Conservation (phyloP, 345 rosid species). For the Populus ilicifolia region DNA sequence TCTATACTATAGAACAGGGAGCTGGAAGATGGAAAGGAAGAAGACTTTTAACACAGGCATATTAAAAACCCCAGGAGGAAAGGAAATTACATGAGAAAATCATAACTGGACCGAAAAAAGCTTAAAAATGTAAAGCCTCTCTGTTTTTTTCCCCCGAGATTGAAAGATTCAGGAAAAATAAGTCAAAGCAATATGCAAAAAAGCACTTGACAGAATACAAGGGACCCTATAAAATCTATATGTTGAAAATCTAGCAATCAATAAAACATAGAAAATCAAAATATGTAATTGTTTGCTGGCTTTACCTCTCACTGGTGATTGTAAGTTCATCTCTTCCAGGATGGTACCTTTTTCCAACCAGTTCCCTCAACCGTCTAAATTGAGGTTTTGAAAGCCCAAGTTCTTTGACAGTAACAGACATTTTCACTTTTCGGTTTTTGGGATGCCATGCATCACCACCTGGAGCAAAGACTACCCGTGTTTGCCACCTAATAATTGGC, state of each 20-base stretch:
- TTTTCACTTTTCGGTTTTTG: slow-evolving; percentile 85
- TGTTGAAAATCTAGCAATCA: background rate
- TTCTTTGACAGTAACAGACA: slow-evolving; percentile 90
- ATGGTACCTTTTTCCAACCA: slow-evolving; percentile 86
- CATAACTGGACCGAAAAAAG: background rate
- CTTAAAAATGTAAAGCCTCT: background rate
- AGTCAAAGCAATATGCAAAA: no score
- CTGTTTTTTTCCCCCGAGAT: no score
- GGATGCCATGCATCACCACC: slow-evolving; percentile 99
- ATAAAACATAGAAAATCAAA: background rate
- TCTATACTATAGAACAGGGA: no score
- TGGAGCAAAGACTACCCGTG: slow-evolving; percentile 81
- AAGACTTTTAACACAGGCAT: no score
- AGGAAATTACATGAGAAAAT: no score
- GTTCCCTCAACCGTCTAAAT: slow-evolving; percentile 62
- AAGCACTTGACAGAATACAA: no score
- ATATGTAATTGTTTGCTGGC: background rate
- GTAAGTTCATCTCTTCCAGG: slow-evolving; percentile 96
- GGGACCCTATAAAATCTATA: no score
- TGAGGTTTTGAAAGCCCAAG: slow-evolving; percentile 88
- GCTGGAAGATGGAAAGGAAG: no score
- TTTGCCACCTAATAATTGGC: slow-evolving; percentile 85
- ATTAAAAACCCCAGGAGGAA: no score
- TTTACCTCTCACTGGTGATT: slow-evolving; percentile 90
- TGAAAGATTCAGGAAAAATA: no score